phyloP scores from a whole-genome alignment of 163 green algal species.

The Chloromonas sp. region DNA sequence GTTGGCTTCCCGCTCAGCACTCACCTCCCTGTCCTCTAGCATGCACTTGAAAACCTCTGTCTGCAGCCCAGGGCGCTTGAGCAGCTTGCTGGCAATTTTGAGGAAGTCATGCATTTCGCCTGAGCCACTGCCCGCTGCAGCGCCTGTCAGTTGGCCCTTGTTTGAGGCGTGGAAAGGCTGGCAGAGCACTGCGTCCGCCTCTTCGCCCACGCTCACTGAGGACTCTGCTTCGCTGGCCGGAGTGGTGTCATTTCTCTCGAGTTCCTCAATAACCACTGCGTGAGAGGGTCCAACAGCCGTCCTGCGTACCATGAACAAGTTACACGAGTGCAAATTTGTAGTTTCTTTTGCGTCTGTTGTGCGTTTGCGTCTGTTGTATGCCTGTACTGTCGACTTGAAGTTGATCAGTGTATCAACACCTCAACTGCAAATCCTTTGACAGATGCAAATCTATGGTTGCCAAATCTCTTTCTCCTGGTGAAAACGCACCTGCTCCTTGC shows the following conservation, averaged over 20 bases:
- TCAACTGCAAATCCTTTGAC: background rate
- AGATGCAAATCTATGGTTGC: background rate
- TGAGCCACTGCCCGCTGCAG: background rate
- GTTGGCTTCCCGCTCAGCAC: background rate
- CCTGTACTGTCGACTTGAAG: background rate
- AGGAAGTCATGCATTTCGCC: background rate
- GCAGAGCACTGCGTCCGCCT: background rate
- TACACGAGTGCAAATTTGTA: background rate
- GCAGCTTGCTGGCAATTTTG: background rate
- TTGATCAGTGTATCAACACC: background rate
- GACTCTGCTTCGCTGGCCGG: background rate
- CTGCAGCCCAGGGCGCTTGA: slow-evolving; percentile 13
- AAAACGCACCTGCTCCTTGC: background rate
- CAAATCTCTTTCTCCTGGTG: background rate
- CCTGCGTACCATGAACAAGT: background rate
- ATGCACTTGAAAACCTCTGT: slow-evolving; percentile 26
- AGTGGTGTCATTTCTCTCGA: background rate
- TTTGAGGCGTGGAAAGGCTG: background rate
- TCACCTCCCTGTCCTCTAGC: slow-evolving; percentile 18
- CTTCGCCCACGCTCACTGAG: background rate
- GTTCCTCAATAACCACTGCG: background rate
- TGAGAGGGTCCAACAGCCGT: background rate
- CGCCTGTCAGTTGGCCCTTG: background rate
- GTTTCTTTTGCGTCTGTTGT: background rate
- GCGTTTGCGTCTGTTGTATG: background rate